phyloP scores from a whole-genome alignment of 345 rosid species.

The Eucalyptus marginata region DNA sequence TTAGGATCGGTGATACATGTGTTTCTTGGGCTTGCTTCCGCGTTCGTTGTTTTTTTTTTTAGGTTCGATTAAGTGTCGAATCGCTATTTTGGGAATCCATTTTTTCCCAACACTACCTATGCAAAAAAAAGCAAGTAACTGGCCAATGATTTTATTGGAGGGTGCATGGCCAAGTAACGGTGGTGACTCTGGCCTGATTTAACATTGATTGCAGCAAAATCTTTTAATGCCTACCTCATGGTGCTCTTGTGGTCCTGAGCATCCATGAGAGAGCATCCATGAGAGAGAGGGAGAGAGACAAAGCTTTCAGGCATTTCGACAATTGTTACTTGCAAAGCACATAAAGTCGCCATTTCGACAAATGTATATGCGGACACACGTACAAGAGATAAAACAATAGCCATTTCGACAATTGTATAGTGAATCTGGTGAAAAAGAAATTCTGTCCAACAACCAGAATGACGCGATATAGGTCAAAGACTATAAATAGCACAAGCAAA shows the following conservation, averaged over 20 bases:
- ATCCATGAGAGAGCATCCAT: too few species aligned
- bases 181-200: background rate
- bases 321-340: background rate
- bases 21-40: too few species aligned
- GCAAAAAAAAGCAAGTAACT: background rate
- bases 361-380: too few species aligned
- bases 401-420: background rate
- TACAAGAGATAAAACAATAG: too few species aligned
- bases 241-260: background rate
- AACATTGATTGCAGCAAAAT: background rate
- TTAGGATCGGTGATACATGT: too few species aligned
- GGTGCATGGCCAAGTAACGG: background rate
- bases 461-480: background rate
- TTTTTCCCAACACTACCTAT: too few species aligned
- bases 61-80: too few species aligned
- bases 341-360: background rate
- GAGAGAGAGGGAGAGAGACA: background rate
- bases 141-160: background rate
- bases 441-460: constrained; percentile 28
- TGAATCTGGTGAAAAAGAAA: constrained; percentile 47
- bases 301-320: background rate
- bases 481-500: background rate
- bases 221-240: background rate
- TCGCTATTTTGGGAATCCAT: too few species aligned
- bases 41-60: too few species aligned